phyloP scores from a whole-genome alignment of 345 rosid species.

The Syzygium grande region DNA sequence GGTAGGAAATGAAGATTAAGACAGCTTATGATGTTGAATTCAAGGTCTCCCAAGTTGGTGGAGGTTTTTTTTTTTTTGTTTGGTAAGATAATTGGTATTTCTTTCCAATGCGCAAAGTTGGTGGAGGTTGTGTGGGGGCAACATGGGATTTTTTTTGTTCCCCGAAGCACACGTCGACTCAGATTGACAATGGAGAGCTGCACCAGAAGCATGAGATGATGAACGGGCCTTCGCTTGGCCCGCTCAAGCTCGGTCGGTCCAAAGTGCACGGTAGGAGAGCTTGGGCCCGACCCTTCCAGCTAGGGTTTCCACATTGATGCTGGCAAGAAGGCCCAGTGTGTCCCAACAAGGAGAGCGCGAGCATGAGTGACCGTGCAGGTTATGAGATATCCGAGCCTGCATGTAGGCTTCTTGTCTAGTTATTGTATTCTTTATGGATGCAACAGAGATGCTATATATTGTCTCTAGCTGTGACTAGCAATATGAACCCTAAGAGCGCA shows the following conservation, averaged over 20 bases:
- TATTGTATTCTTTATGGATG: neutral
- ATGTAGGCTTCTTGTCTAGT: neutral
- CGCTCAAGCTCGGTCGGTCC: neutral
- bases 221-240: neutral
- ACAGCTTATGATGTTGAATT: neutral
- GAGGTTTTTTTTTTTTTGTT: too few species aligned
- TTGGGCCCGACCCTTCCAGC: neutral
- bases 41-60: neutral
- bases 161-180: neutral
- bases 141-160: neutral
- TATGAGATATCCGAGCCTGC: neutral
- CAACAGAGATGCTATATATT: too few species aligned
- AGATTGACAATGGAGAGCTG: neutral
- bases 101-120: too few species aligned
- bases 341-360: neutral
- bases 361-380: neutral
- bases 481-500: too few species aligned
- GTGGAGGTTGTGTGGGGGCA: neutral
- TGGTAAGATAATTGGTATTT: too few species aligned
- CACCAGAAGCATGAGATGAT: neutral
- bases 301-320: neutral
- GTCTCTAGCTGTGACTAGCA: too few species aligned
- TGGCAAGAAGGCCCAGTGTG: neutral
- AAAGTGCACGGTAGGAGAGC: neutral
- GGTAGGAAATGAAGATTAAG: neutral